Conservation (phyloP, 2,329 filamentous ascomycete species). For the Truncatella angustata region DNA sequence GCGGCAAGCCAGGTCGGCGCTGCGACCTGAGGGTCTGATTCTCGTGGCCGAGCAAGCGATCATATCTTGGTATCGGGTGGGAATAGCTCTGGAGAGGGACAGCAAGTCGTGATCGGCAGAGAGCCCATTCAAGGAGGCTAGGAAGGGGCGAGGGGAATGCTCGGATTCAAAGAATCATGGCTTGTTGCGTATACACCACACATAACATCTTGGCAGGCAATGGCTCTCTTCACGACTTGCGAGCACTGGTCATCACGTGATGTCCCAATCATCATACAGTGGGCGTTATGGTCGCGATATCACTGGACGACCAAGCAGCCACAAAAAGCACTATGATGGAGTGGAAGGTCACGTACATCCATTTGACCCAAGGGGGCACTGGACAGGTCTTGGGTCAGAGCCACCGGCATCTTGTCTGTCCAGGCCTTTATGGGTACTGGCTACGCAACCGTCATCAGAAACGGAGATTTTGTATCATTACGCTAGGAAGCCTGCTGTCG, state of each 20-base stretch:
- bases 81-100: background rate
- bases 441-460: constrained; percentile 6
- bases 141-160: no score
- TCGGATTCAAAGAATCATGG: no score
- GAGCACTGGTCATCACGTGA: constrained; percentile 29
- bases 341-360: background rate
- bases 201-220: background rate
- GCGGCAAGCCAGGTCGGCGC: background rate
- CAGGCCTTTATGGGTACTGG: background rate
- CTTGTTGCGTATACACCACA: background rate
- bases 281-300: constrained; percentile 15
- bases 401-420: background rate
- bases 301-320: constrained; percentile 17
- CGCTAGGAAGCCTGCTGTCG: constrained; percentile 1
- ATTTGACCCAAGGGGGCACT: background rate
- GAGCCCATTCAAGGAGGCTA: no score
- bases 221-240: background rate
- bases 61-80: constrained; percentile 6
- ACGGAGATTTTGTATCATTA: constrained; percentile 5
- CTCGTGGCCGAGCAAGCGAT: background rate
- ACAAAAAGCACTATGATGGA: background rate
- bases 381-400: background rate
- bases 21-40: background rate
- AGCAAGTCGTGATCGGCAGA: no score
- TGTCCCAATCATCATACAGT: constrained; percentile 18